These are phyloP conservation scores for Candida succiphila DNA, from an alignment of 805 yeast genomes.

Conservation along the genomic window DNA sequence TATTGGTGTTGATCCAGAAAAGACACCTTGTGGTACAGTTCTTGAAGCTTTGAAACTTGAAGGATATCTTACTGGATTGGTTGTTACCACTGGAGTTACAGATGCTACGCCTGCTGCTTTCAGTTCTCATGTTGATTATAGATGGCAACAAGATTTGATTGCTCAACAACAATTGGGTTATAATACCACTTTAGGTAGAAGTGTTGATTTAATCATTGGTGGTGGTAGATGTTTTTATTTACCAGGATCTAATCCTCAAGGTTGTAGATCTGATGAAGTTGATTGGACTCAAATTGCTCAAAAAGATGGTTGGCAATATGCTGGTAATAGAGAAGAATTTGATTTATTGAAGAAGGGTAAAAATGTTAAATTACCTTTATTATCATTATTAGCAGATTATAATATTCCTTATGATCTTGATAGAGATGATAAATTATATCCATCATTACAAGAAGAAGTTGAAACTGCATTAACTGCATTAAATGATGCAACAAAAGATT, in stretches of 20 bases:
- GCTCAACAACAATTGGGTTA: constrained; percentile 83
- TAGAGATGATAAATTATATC: constrained; percentile 49
- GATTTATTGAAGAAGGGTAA: constrained; percentile 46
- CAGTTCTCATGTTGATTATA: constrained; percentile 65
- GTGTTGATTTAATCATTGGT: constrained; percentile 79
- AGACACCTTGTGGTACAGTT: constrained; percentile 77
- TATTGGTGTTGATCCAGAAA: constrained; percentile 67
- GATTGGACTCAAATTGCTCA: constrained; percentile 60
- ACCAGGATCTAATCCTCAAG: constrained; percentile 40
- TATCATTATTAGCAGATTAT: constrained; percentile 63
- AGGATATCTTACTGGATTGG: constrained; percentile 81
- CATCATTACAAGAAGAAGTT: constrained; percentile 75
- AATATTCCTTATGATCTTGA: constrained; percentile 86
- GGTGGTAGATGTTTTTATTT: constrained; percentile 86
- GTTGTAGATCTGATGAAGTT: constrained; percentile 63
- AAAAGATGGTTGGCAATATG: constrained; percentile 53
- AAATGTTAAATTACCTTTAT: constrained; percentile 63
- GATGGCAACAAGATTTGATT: constrained; percentile 75
- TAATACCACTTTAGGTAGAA: constrained; percentile 61
- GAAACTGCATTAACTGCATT: constrained; percentile 64
- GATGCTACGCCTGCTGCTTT: constrained; percentile 96
- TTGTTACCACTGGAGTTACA: constrained; percentile 84
- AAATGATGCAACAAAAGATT: constrained; percentile 53
- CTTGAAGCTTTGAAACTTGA: constrained; percentile 77
- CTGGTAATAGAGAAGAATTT: constrained; percentile 48